Conservation (phyloP, 75 land plant genomes). For the Adiantum capillusveneris region DNA sequence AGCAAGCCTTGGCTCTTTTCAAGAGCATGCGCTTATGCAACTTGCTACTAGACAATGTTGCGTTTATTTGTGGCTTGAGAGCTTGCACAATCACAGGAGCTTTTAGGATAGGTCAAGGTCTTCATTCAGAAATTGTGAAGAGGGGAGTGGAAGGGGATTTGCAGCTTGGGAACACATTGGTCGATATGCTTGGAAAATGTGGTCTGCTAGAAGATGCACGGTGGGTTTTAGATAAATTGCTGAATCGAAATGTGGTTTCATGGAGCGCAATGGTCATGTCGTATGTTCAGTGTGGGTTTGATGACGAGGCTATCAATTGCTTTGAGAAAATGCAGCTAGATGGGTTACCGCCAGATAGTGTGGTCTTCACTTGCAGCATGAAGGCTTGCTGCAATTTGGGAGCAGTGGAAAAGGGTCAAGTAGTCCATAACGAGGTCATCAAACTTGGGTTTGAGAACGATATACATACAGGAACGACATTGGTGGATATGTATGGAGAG, state of each 20-base stretch:
- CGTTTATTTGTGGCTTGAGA: conserved; percentile 1
- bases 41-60: not conserved
- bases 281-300: conserved; percentile 10
- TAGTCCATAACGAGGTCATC: conserved; percentile 11
- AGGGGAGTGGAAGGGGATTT: conserved; percentile 7
- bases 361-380: conserved; percentile 13
- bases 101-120: conserved; percentile 6
- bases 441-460: conserved; percentile 17
- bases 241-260: conserved; percentile 12
- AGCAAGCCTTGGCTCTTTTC: conserved; percentile 18
- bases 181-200: conserved; percentile 25
- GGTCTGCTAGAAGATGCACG: conserved; percentile 15
- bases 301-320: conserved; percentile 4
- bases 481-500: conserved; percentile 29
- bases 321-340: conserved; percentile 11
- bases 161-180: conserved; percentile 8
- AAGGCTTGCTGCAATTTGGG: conserved; percentile 14
- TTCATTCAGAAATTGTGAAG: conserved; percentile 6
- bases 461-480: conserved; percentile 14
- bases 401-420: conserved; percentile 19
- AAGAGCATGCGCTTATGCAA: not conserved
- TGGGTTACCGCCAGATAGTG: conserved; percentile 9
- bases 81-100: conserved; percentile 8
- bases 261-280: conserved; percentile 27
- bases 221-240: conserved; percentile 20